phyloP scores from a whole-genome alignment of 2,329 filamentous ascomycete species.

The Fusarium brachygibbosum region DNA sequence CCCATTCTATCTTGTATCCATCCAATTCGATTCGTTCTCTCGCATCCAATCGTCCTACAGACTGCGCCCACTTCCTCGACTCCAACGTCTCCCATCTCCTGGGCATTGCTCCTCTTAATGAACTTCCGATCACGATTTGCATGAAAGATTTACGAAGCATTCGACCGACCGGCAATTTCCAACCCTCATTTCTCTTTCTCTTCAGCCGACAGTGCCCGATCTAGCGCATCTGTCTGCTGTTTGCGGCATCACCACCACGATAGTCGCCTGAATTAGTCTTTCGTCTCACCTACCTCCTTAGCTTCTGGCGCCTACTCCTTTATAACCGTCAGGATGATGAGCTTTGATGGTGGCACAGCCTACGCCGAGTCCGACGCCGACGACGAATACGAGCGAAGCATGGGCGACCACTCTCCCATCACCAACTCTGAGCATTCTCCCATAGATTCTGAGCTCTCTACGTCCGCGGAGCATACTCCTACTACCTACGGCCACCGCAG shows the following conservation, averaged over 20 bases:
- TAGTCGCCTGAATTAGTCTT: constrained; percentile 23
- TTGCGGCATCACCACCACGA: constrained; percentile 28
- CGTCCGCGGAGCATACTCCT: constrained; percentile 79
- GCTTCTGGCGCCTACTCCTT: constrained; percentile 32
- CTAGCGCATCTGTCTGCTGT: constrained; percentile 27
- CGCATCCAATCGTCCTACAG: constrained; percentile 36
- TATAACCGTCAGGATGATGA: constrained; percentile 60
- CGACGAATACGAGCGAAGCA: constrained; percentile 84
- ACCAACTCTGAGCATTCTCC: constrained; percentile 78
- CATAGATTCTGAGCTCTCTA: constrained; percentile 79
- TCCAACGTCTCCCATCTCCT: constrained; percentile 15
- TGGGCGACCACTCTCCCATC: constrained; percentile 75
- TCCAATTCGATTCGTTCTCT: constrained; percentile 33
- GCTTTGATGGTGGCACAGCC: constrained; percentile 74
- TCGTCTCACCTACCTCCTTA: constrained; percentile 13
- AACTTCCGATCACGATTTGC: constrained; percentile 31
- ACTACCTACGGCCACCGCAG: constrained; percentile 79
- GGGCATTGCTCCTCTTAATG: constrained; percentile 16
- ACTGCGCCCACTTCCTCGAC: constrained; percentile 32
- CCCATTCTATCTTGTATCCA: constrained; percentile 1
- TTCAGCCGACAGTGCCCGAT: constrained; percentile 33
- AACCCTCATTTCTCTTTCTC: constrained; percentile 21
- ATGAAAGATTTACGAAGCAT: constrained; percentile 34
- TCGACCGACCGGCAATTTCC: constrained; percentile 26
- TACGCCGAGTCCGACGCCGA: constrained; percentile 86